These are phyloP conservation scores for Mantamonas sphyraenae DNA, from an alignment of 78 protist genomes.

Conservation along the genomic window DNA sequence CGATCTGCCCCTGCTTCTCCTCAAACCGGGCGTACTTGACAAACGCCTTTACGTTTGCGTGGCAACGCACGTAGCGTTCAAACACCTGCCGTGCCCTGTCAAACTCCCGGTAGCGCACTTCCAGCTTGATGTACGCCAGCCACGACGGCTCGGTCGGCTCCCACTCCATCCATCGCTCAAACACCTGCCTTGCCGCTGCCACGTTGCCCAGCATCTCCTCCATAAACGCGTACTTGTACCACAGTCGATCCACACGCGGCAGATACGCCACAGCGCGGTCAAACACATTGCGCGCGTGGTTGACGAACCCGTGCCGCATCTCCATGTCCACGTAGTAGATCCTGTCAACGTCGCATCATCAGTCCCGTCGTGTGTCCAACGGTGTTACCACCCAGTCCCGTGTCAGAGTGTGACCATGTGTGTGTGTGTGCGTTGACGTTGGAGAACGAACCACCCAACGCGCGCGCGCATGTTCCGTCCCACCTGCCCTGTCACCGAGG, in stretches of 20 bases:
- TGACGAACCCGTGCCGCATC: constrained; percentile 72
- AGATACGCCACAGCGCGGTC: constrained; percentile 89
- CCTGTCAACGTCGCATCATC: too few species aligned
- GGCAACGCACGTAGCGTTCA: background rate
- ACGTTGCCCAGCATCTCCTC: constrained; percentile 93
- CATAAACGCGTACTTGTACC: constrained; percentile 89
- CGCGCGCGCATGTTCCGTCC: too few species aligned
- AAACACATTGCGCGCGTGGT: constrained; percentile 92
- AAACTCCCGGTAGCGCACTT: constrained; percentile 54
- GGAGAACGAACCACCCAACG: too few species aligned
- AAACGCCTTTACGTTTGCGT: constrained; percentile 50
- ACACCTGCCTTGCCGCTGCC: constrained; percentile 77
- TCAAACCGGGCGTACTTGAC: constrained; percentile 82
- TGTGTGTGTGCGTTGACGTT: too few species aligned
- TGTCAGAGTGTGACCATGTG: too few species aligned
- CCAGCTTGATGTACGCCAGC: constrained; percentile 76
- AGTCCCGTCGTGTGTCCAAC: too few species aligned
- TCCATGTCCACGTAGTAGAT: constrained; percentile 96
- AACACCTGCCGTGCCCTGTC: constrained; percentile 59
- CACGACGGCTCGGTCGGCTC: constrained; percentile 81
- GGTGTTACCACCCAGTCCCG: too few species aligned
- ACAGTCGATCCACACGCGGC: constrained; percentile 83
- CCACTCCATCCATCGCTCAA: constrained; percentile 94
- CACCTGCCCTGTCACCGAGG: too few species aligned
- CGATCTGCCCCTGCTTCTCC: constrained; percentile 45